phyloP scores from a whole-genome alignment of 169 alveolate species.

The Pseudocohnilembus persalinus region DNA sequence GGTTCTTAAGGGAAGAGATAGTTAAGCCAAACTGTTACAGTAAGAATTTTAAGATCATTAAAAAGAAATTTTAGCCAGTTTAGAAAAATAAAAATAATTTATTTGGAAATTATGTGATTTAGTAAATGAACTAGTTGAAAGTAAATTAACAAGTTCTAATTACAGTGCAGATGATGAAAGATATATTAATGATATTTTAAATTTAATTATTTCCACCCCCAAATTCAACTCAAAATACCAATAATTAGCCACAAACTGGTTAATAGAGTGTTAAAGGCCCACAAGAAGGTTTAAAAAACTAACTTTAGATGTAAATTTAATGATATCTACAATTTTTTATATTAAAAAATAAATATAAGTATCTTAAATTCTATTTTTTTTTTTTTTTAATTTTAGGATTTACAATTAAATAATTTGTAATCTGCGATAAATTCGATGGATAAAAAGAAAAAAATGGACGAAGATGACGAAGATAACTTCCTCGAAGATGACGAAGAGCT shows the following conservation, averaged over 20 bases:
- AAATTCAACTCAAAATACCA: constrained; percentile 47
- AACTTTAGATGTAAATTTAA: constrained; percentile 32
- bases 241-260: constrained; percentile 50
- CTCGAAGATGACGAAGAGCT: neutral
- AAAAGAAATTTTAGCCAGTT: constrained; percentile 24
- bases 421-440: neutral
- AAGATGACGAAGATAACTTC: neutral
- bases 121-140: constrained; percentile 53
- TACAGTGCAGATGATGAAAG: constrained; percentile 72
- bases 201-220: constrained; percentile 50
- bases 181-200: constrained; percentile 49
- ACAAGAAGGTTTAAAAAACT: constrained; percentile 58
- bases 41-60: constrained; percentile 33
- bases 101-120: constrained; percentile 49
- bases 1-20: constrained; percentile 57
- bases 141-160: constrained; percentile 68
- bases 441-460: neutral
- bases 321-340: neutral
- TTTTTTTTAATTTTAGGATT: too few species aligned
- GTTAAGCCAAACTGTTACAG: constrained; percentile 13
- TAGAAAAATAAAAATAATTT: constrained; percentile 39
- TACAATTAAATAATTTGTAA: too few species aligned
- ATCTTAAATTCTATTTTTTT: neutral
- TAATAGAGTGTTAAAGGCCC: constrained; percentile 56
- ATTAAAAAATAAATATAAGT: neutral